Conservation (phyloP, 1,284 basidiomycete genomes). For the Trichosporon sp. region DNA sequence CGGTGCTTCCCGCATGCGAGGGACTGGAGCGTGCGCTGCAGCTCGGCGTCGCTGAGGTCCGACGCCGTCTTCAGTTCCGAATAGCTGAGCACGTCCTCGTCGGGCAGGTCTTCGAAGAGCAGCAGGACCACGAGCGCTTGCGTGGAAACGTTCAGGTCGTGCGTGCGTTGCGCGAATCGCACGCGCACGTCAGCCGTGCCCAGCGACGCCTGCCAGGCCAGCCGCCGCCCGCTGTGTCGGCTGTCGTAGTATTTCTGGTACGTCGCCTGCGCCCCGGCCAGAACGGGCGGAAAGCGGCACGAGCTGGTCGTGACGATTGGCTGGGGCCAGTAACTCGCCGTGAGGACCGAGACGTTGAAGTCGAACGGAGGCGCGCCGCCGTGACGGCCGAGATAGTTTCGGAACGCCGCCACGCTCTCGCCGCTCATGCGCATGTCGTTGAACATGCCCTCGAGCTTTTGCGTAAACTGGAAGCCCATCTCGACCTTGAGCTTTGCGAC, state of each 20-base stretch:
- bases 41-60: constrained; percentile 72
- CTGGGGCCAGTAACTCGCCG: constrained; percentile 88
- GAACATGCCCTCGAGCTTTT: constrained; percentile 99
- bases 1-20: constrained; percentile 97
- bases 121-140: constrained; percentile 85
- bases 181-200: constrained; percentile 90
- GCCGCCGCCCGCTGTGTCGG: constrained; percentile 81
- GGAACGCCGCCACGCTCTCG: constrained; percentile 78
- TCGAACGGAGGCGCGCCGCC: constrained; percentile 61
- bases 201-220: constrained; percentile 92
- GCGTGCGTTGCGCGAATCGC: constrained; percentile 74
- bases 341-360: constrained; percentile 83
- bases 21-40: constrained; percentile 90
- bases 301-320: constrained; percentile 61
- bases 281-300: constrained; percentile 69
- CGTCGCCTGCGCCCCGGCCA: constrained; percentile 68
- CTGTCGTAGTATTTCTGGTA: constrained; percentile 91
- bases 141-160: constrained; percentile 93
- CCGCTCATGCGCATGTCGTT: constrained; percentile 90
- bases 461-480: constrained; percentile 89
- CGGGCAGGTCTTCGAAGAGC: constrained; percentile 75
- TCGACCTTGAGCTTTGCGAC: constrained; percentile 97
- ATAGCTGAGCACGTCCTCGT: constrained; percentile 65
- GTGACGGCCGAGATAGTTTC: constrained; percentile 25
- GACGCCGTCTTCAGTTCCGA: constrained; percentile 64